These are phyloP conservation scores for Zasmidium angulare DNA, from an alignment of 2,329 filamentous ascomycete species.

Conservation along the genomic window DNA sequence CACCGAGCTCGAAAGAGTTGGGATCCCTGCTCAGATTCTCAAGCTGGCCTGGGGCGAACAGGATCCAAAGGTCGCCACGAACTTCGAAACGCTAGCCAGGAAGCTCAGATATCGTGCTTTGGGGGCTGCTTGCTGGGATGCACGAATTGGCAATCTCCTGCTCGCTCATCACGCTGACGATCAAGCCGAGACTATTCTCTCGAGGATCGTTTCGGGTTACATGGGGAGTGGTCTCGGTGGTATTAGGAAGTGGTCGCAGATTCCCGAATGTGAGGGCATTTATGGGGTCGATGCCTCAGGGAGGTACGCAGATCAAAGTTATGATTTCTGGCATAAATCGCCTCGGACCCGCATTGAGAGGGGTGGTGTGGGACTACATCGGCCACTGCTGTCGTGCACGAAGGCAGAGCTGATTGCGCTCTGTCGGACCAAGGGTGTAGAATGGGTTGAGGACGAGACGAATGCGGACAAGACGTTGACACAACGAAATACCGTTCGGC, in stretches of 20 bases:
- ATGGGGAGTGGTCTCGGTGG: slow-evolving; percentile 62
- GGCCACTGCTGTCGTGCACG: slow-evolving; percentile 68
- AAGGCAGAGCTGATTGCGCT: slow-evolving; percentile 75
- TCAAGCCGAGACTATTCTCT: slow-evolving; percentile 83
- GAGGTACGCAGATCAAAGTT: neutral
- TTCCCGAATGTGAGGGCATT: slow-evolving; percentile 82
- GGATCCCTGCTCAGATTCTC: slow-evolving; percentile 28
- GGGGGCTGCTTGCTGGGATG: slow-evolving; percentile 58
- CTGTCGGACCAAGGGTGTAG: slow-evolving; percentile 65
- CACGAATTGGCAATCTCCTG: slow-evolving; percentile 61
- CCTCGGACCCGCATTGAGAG: slow-evolving; percentile 9
- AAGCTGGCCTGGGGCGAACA: slow-evolving; percentile 40
- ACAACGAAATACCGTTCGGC: slow-evolving; percentile 74
- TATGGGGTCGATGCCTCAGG: slow-evolving; percentile 61
- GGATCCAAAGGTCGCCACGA: slow-evolving; percentile 50
- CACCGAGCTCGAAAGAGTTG: slow-evolving; percentile 24
- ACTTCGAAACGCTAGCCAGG: slow-evolving; percentile 77
- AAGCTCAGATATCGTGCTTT: slow-evolving; percentile 70
- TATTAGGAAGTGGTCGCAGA: slow-evolving; percentile 37
- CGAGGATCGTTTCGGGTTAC: slow-evolving; percentile 70
- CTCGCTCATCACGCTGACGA: slow-evolving; percentile 89
- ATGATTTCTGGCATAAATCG: neutral
- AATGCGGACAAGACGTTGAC: slow-evolving; percentile 78
- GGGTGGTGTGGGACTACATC: slow-evolving; percentile 63
- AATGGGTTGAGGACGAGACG: slow-evolving; percentile 83